Percentiles rank a stretch among this genome's conserved stretches.
Evolutionary conservation across 805 yeast species (phyloP).

Genomic region (Kodamaea kaohsiungensis): DNA sequence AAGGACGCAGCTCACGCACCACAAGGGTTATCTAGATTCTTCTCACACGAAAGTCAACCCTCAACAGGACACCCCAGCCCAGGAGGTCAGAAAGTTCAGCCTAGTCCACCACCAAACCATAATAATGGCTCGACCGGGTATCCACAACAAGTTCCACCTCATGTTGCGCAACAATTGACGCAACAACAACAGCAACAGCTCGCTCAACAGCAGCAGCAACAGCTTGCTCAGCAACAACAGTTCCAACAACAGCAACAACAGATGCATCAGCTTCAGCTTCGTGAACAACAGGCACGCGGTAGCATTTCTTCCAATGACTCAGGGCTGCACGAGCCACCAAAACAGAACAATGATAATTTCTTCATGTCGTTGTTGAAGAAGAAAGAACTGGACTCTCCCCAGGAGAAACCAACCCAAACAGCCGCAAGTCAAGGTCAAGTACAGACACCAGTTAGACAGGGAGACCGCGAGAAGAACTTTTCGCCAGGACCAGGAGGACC

Average conservation of each 20-base stretch:
- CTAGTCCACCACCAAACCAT: conserved; percentile 4
- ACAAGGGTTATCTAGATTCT: conserved; percentile 12
- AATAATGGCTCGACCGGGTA: background rate
- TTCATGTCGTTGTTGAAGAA: conserved; percentile 48
- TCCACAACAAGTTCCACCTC: conserved; percentile 6
- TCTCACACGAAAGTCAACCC: conserved; percentile 7
- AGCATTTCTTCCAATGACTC: background rate
- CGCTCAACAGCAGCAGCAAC: conserved; percentile 17
- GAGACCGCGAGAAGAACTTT: background rate
- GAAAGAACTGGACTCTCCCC: conserved; percentile 17
- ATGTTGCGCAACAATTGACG: conserved; percentile 6
- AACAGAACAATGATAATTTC: conserved; percentile 29
- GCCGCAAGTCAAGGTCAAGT: conserved; percentile 9
- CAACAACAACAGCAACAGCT: conserved; percentile 18
- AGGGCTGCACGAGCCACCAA: conserved; percentile 3
- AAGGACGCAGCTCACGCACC: conserved; percentile 1
- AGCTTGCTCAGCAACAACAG: conserved; percentile 17
- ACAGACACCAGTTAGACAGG: background rate
- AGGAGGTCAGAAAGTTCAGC: background rate
- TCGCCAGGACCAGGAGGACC: background rate
- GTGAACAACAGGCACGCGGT: conserved; percentile 11
- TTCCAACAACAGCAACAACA: conserved; percentile 17
- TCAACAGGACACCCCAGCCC: background rate
- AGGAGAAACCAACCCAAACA: conserved; percentile 4
- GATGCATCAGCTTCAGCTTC: conserved; percentile 17